These are phyloP conservation scores for Chaetomium sp. DNA, from an alignment of 2,329 filamentous ascomycete species.

Conservation along the genomic window DNA sequence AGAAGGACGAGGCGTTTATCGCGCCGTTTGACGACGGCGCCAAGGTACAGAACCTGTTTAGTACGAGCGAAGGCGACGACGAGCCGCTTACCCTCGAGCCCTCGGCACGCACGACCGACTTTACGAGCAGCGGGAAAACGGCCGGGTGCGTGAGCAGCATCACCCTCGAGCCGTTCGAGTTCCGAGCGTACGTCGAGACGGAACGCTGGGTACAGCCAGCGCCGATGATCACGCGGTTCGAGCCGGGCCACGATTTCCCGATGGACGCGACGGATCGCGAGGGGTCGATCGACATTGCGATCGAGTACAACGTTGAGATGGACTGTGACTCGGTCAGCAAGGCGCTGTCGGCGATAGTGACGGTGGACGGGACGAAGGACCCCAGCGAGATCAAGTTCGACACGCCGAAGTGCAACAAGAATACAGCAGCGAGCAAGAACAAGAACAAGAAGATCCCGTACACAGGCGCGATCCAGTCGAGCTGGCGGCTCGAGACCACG, in stretches of 20 bases:
- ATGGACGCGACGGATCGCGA: slow-evolving; percentile 36
- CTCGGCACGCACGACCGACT: slow-evolving; percentile 39
- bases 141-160: slow-evolving; percentile 52
- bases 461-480: slow-evolving; percentile 46
- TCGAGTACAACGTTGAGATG: slow-evolving; percentile 57
- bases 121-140: slow-evolving; percentile 38
- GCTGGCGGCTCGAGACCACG: slow-evolving; percentile 47
- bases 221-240: slow-evolving; percentile 54
- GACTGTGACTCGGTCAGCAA: slow-evolving; percentile 49
- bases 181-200: slow-evolving; percentile 52
- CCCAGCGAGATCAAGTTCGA: slow-evolving; percentile 44
- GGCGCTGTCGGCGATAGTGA: slow-evolving; percentile 46
- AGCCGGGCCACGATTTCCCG: slow-evolving; percentile 55
- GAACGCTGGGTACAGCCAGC: slow-evolving; percentile 42
- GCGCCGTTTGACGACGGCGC: slow-evolving; percentile 49
- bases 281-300: slow-evolving; percentile 33
- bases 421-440: not conserved
- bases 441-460: slow-evolving; percentile 26
- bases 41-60: slow-evolving; percentile 57
- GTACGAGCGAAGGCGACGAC: slow-evolving; percentile 37
- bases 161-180: slow-evolving; percentile 49
- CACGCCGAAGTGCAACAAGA: slow-evolving; percentile 30
- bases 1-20: slow-evolving; percentile 43
- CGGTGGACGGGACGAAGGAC: slow-evolving; percentile 39
- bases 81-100: slow-evolving; percentile 46